Conservation (phyloP, 495 filamentous ascomycete species). For the Hypoxylon perforatum region DNA sequence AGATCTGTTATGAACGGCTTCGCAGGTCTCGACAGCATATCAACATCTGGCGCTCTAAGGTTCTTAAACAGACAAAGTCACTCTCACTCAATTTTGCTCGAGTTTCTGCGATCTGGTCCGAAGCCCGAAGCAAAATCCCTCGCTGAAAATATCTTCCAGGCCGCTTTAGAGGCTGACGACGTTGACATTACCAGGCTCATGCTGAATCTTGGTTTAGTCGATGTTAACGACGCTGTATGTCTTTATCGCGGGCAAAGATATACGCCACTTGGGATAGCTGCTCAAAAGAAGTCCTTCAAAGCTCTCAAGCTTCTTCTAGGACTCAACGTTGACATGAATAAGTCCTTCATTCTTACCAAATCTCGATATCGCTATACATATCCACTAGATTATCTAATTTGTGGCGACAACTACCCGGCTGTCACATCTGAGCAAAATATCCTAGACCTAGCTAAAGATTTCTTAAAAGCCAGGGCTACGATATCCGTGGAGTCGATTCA, state of each 20-base stretch:
- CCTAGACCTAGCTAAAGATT: not conserved
- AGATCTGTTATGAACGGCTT: not conserved
- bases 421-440: not conserved
- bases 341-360: not conserved
- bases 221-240: not conserved
- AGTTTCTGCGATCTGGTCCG: not conserved
- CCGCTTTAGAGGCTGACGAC: not conserved
- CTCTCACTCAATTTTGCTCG: not conserved
- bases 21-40: conserved; percentile 5
- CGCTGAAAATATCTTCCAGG: not conserved
- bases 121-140: not conserved
- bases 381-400: not conserved
- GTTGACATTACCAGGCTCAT: not conserved
- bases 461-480: not conserved
- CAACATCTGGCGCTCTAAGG: not conserved
- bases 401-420: not conserved
- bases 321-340: not conserved
- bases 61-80: not conserved
- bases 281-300: not conserved
- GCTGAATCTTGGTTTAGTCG: not conserved
- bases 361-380: not conserved
- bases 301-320: not conserved
- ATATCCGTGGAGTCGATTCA: not conserved
- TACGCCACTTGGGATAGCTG: not conserved
- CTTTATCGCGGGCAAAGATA: not conserved